Conservation (phyloP, 2,329 filamentous ascomycete genomes). For the Dendrostoma leiphaemia region DNA sequence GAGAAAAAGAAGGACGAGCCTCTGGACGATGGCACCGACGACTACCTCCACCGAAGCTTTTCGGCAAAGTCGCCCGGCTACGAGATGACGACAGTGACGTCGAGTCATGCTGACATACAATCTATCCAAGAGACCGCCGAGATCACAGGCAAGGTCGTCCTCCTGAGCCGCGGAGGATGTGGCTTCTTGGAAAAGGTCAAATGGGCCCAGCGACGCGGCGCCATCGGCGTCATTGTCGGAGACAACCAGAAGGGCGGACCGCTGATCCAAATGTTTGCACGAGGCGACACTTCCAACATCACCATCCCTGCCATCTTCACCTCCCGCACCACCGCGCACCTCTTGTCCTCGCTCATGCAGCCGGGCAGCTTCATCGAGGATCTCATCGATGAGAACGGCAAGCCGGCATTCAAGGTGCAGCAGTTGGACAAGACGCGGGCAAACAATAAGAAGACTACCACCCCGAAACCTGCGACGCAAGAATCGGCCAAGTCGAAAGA, state of each 20-base stretch:
- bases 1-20: conserved; percentile 27
- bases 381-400: conserved; percentile 58
- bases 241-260: conserved; percentile 88
- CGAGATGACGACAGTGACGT: conserved; percentile 34
- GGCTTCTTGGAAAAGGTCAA: conserved; percentile 96
- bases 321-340: conserved; percentile 87
- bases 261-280: conserved; percentile 96
- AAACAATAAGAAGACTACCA: conserved; percentile 34
- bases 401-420: conserved; percentile 53
- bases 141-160: conserved; percentile 87
- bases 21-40: conserved; percentile 76
- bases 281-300: conserved; percentile 91
- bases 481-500: conserved; percentile 19
- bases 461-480: conserved; percentile 27
- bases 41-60: conserved; percentile 67
- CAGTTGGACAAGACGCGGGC: conserved; percentile 40
- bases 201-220: conserved; percentile 91
- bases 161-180: conserved; percentile 89
- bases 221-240: conserved; percentile 86
- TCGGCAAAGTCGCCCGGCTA: conserved; percentile 30
- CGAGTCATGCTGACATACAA: conserved; percentile 82
- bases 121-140: conserved; percentile 88
- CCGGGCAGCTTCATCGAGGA: conserved; percentile 63
- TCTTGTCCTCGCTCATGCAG: conserved; percentile 84
- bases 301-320: conserved; percentile 95